These are phyloP conservation scores for Fusarium beomiforme DNA, from an alignment of 2,329 filamentous ascomycete genomes.

Conservation along the genomic window DNA sequence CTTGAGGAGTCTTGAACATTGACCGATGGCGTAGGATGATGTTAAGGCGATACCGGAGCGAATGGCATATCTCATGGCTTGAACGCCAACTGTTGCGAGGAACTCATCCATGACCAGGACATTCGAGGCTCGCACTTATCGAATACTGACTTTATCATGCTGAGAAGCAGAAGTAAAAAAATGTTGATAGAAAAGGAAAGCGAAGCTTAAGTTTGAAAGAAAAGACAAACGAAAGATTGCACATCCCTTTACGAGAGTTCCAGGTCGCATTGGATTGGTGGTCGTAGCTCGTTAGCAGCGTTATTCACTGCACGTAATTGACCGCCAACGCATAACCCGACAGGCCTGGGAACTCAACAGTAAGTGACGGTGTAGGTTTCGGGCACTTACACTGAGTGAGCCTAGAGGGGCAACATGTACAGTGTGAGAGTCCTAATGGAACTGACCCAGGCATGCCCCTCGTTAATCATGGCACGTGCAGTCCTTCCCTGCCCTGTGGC, in stretches of 20 bases:
- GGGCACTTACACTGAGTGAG: constrained; percentile 13
- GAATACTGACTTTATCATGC: constrained; percentile 20
- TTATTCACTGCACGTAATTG: constrained; percentile 32
- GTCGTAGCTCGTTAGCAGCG: constrained; percentile 11
- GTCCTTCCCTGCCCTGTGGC: constrained; percentile 5
- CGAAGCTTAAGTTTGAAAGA: neutral
- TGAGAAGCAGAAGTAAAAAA: neutral
- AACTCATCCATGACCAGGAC: constrained; percentile 72
- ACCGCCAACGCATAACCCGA: constrained; percentile 15
- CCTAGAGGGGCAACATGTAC: constrained; percentile 37
- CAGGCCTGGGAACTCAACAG: no score
- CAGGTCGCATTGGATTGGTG: constrained; percentile 27
- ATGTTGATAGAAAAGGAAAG: neutral
- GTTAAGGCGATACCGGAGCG: constrained; percentile 87
- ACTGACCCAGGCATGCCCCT: constrained; percentile 24
- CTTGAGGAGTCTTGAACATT: constrained; percentile 81
- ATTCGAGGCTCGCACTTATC: constrained; percentile 5
- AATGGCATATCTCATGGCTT: constrained; percentile 93
- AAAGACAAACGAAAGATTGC: constrained; percentile 7
- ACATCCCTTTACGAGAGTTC: constrained; percentile 15
- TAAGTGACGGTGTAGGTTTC: neutral
- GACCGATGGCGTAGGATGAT: constrained; percentile 83
- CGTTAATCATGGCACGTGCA: constrained; percentile 29
- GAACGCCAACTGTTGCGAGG: constrained; percentile 63
- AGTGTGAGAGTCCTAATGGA: constrained; percentile 29